Evolutionary conservation across 345 rosid genomes (phyloP), one percentile per base, ranked within the genome.

Genomic region (Acer saccharum): DNA sequence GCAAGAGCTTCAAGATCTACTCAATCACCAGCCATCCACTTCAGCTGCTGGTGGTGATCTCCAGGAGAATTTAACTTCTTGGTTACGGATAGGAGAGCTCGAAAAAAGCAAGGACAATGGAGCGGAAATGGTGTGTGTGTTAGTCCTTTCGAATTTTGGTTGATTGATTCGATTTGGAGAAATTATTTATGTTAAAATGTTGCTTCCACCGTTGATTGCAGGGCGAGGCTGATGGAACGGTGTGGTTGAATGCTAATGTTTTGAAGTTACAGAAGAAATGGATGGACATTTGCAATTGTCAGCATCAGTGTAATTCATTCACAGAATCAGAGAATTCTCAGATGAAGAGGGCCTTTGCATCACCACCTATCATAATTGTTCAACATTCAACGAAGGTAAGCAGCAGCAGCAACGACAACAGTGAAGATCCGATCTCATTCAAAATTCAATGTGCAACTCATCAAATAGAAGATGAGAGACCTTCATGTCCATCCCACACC

Each of bases 151-250:
- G 11, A 64, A 6, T 72, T 78, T 77, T 65, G 27, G 63, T 41
- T 35, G 1, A 35, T 71, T 66, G 52, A 63, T 74, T 61, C 32
- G 44, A 39, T 32, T 23, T 7, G 46, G 65, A 58, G 52, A 73
- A 48, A 62, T 68, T 68, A 46, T 75, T 79, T 77, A 77, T 87
- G 83, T 86, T 84, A 89, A 87, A 79, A 41, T 71, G 72, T 79
- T 79, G 66, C 67, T 71, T 86, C 78, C 78, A 48, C 86, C 68
- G 58, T 83, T 83, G 87, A 83, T 83, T 92, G 92, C 94, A 92
- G 97, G 79, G 80, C 71, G 85, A 68, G 81, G 88, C 82, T 78
- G 88, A 83, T 80, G 82, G 85, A 78, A 67, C 61, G 48, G 46
- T 18, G 7, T 2, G 75, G 73, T 73, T 87, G 83, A 83, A 73